Evolutionary conservation across 192 early-diverging fungal species (phyloP).

Genomic region (Backusella tuberculispora): DNA sequence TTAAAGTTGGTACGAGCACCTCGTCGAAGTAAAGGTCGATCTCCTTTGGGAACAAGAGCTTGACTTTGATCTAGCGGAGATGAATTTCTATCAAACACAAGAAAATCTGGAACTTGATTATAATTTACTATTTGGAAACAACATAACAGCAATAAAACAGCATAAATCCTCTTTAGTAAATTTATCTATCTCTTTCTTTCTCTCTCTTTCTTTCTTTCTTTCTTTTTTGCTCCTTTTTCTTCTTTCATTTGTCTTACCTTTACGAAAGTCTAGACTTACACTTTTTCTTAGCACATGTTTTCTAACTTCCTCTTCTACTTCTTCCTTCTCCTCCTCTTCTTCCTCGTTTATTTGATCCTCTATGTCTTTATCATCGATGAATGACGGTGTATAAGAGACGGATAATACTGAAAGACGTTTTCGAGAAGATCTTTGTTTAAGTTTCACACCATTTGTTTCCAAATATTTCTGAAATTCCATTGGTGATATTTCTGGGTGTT

Average conservation of each 20-base stretch:
- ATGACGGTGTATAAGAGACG: constrained; percentile 29
- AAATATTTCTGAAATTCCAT: constrained; percentile 36
- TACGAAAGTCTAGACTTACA: constrained; percentile 18
- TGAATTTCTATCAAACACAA: constrained; percentile 48
- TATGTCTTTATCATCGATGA: not conserved
- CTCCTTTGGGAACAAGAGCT: constrained; percentile 46
- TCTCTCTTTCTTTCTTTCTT: not conserved
- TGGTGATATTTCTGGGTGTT: constrained; percentile 35
- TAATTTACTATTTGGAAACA: not conserved
- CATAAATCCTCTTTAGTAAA: constrained; percentile 11
- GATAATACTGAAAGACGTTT: constrained; percentile 34
- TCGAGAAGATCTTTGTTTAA: constrained; percentile 8
- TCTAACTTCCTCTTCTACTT: not conserved
- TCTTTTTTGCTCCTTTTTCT: not conserved
- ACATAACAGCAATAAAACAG: not conserved
- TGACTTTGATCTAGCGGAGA: constrained; percentile 44
- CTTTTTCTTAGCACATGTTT: constrained; percentile 16
- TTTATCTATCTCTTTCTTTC: not conserved
- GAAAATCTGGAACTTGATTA: constrained; percentile 18
- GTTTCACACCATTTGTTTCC: constrained; percentile 22
- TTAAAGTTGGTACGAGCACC: constrained; percentile 58
- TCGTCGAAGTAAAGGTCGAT: constrained; percentile 45
- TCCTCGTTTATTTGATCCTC: not conserved
- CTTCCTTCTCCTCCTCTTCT: not conserved
- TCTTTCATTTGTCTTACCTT: too few species aligned